These are phyloP conservation scores for Handroanthus guayacan DNA, from an alignment of 257 asterid genomes.

Conservation along the genomic window DNA sequence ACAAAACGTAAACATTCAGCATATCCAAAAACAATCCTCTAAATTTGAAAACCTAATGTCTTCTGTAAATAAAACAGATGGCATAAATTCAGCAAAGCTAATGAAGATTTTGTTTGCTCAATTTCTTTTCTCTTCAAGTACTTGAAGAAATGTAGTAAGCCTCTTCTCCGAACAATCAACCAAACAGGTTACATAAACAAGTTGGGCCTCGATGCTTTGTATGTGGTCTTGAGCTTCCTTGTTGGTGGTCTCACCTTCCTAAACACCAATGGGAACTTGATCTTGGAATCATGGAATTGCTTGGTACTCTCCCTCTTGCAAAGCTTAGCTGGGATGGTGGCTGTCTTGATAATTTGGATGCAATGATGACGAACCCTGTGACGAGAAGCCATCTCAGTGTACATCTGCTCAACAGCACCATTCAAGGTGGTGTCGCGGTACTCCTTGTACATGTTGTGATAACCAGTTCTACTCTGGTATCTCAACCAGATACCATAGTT, in stretches of 20 bases:
- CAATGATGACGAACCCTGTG: conserved; percentile 86
- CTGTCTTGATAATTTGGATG: conserved; percentile 91
- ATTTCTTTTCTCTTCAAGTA: not conserved
- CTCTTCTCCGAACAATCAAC: conserved; percentile 2
- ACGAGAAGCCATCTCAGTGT: conserved; percentile 96
- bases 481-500: conserved; percentile 91
- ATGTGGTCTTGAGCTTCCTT: conserved; percentile 77
- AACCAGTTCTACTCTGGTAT: conserved; percentile 89
- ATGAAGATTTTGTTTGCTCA: not conserved
- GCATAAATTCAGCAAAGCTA: conserved; percentile 22
- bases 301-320: conserved; percentile 92
- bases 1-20: not conserved
- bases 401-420: conserved; percentile 93
- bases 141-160: not conserved
- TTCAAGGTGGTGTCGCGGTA: conserved; percentile 89
- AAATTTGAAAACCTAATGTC: conserved; percentile 5
- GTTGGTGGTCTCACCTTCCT: conserved; percentile 75
- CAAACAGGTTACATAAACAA: conserved; percentile 55
- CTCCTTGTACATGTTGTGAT: conserved; percentile 94
- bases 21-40: conserved; percentile 17
- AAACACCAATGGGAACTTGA: conserved; percentile 79
- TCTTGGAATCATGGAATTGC: conserved; percentile 81
- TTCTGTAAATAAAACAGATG: conserved; percentile 28
- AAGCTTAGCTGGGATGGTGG: conserved; percentile 85
- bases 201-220: conserved; percentile 72